Base-by-base conservation (phyloP, 441 rosid species). In the Adansonia grandidieri region DNA sequence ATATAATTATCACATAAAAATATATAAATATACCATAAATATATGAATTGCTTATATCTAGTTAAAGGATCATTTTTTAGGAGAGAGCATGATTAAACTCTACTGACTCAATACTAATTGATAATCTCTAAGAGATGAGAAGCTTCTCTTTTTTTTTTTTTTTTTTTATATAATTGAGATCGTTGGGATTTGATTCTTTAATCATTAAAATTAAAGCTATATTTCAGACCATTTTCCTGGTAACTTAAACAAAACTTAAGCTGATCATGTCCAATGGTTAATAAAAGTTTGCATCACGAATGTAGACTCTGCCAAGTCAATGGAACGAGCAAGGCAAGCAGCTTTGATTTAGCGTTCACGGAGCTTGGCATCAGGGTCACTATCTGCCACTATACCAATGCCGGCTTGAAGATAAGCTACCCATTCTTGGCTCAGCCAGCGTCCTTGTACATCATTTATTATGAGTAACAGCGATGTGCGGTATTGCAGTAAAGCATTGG, bases 381-480 rank as follows among this genome's bases (percentile, higher is more conserved):
- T 90, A 57, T 91, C 97, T 0, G 93, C 92, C 14, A 92, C 93
- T 1, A 92, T 80, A 5, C 95, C 97, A 0, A 92, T 94, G 0
- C 97, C 93, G 4, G 96, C 93, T 82, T 94, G 98, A 20, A 92
- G 91, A 79, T 90, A 83, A 45, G 92, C 97, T 7, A 90, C 80
- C 97, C 98, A 94, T 78, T 94, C 93, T 3, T 89, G 86, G 15
- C 93, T 76, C 57, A 80, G 62, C 19, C 11, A 1, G 82, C 76
- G 58, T 88, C 86, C 53, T 83, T 84, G 82, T 91, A 93, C 0
- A 32, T 32, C 2, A 32, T 32, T 32, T 32, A 32, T 32, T 32
- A 32, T 32, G 37, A 32, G 37, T 32, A 32, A 32, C 37, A 32
- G 37, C 37, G 37, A 32, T 32, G 37, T 32, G 37, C 37, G 2